Evolutionary conservation across 2,329 filamentous ascomycete species (phyloP).

Genomic region (Lachnellula suecica): DNA sequence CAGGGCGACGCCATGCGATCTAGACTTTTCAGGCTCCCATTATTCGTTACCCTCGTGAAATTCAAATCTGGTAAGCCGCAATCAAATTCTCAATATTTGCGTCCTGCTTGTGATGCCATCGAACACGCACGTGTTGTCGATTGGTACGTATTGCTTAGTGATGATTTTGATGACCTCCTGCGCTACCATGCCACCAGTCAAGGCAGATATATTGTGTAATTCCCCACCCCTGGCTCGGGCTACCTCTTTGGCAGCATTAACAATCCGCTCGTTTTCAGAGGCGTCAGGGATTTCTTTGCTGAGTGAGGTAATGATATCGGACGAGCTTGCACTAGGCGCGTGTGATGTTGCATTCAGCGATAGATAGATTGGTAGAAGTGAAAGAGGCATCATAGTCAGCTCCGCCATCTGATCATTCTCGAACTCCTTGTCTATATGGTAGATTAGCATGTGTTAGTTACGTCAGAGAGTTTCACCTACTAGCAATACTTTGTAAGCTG

Average conservation of each 20-base stretch:
- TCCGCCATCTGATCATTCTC: constrained; percentile 53
- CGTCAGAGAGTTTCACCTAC: constrained; percentile 18
- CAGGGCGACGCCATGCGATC: constrained; percentile 19
- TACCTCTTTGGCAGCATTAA: constrained; percentile 62
- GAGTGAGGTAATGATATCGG: constrained; percentile 53
- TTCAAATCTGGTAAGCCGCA: neutral
- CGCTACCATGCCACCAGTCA: constrained; percentile 90
- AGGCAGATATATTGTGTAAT: constrained; percentile 85
- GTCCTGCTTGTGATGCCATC: constrained; percentile 56
- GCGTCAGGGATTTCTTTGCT: constrained; percentile 46
- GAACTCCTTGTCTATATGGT: constrained; percentile 49
- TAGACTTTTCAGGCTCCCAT: constrained; percentile 5
- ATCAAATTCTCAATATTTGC: constrained; percentile 30
- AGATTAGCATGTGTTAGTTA: constrained; percentile 24
- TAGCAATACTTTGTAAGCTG: constrained; percentile 25
- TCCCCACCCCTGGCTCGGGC: constrained; percentile 79
- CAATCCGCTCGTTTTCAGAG: constrained; percentile 48
- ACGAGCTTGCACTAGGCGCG: constrained; percentile 41
- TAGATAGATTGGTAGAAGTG: constrained; percentile 68
- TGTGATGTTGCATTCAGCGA: constrained; percentile 58
- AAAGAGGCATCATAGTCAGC: constrained; percentile 39
- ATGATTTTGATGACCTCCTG: constrained; percentile 94
- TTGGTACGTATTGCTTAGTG: constrained; percentile 70
- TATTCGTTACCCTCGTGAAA: neutral
- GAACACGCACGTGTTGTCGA: constrained; percentile 70